Base-by-base conservation (phyloP, 169 alveolate genomes). In the Eimeria falciformis region DNA sequence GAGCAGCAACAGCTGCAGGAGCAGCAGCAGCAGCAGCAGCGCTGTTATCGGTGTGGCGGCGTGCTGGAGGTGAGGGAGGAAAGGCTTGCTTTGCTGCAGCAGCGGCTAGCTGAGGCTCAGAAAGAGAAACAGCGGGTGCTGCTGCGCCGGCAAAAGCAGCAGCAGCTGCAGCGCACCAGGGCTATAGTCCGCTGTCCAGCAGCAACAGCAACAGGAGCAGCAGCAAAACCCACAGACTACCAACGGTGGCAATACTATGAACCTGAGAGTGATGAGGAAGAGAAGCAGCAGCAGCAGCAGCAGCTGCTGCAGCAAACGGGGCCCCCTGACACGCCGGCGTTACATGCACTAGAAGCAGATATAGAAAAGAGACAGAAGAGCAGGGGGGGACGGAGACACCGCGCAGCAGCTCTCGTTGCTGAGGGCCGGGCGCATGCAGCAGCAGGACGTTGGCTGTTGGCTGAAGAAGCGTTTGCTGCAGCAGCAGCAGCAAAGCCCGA, bases 101-200 rank as follows among this genome's bases (percentile, higher is more conserved):
- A n/a, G 18, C 71, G 9, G 18, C 71, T 58, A n/a, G 71, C 71
- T 11, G 71, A 58, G 25, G 71, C 71, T 14, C 11, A 58, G 27
- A 9, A 58, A 27, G 71, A 58, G 71, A 58, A 58, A 27, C 71
- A 58, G 71, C 71, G 25, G 25, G 71, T 58, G 71, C 71, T 58
- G 71, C 27, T 9, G 71, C 71, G 71, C 9, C 71, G 71, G 71
- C 71, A 58, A 21, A 58, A 58, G 71, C 71, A 58, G 33, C 71
- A 58, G 18, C 71, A 58, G 27, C 71, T 58, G 33, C 71, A 11
- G 71, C 71, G 71, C 71, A 58, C 71, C 18, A n/a, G 21, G 71
- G 71, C 71, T 21, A 58, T 58, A 5, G 71, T 58, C 9, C 71
- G 27, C 33, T 50, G 71, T 14, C 71, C 71, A 14, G 71, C 71